phyloP scores from a whole-genome alignment of 176 grass and related monocot species.

The Tillandsia leiboldiana region DNA sequence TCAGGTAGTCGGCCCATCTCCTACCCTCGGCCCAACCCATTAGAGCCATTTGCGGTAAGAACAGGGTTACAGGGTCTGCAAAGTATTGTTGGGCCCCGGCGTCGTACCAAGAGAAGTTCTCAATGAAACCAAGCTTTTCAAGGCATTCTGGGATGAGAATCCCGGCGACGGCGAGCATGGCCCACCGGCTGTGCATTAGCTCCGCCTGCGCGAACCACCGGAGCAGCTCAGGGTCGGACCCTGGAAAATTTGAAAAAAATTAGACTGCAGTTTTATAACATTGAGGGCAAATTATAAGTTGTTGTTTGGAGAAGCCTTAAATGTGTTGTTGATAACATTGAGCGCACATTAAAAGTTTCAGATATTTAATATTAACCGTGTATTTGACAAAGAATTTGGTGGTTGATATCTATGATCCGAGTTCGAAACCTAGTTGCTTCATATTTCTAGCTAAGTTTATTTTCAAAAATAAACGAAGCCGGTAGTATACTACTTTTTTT shows the following conservation, averaged over 20 bases:
- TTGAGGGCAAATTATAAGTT: too few relatives aligned
- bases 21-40: slow-evolving; percentile 94
- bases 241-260: slow-evolving; percentile 9
- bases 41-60: slow-evolving; percentile 63
- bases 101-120: slow-evolving; percentile 55
- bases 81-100: slow-evolving; percentile 74
- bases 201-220: slow-evolving; percentile 82
- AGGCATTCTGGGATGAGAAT: slow-evolving; percentile 67
- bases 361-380: too few relatives aligned
- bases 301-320: too few relatives aligned
- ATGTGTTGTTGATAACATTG: too few relatives aligned
- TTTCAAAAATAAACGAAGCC: too few relatives aligned
- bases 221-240: slow-evolving; percentile 61
- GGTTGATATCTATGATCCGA: too few relatives aligned
- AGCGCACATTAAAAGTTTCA: too few relatives aligned
- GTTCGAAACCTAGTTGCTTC: too few relatives aligned
- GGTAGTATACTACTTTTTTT: too few relatives aligned
- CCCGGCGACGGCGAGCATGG: slow-evolving; percentile 65
- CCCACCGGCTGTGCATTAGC: slow-evolving; percentile 85
- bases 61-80: slow-evolving; percentile 60
- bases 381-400: too few relatives aligned
- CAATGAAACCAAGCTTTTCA: slow-evolving; percentile 48
- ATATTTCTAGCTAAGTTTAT: too few relatives aligned
- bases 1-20: slow-evolving; percentile 66
- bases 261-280: too few relatives aligned